Conservation (phyloP, 2,329 filamentous ascomycete species). For the Gyromitra esculenta region DNA sequence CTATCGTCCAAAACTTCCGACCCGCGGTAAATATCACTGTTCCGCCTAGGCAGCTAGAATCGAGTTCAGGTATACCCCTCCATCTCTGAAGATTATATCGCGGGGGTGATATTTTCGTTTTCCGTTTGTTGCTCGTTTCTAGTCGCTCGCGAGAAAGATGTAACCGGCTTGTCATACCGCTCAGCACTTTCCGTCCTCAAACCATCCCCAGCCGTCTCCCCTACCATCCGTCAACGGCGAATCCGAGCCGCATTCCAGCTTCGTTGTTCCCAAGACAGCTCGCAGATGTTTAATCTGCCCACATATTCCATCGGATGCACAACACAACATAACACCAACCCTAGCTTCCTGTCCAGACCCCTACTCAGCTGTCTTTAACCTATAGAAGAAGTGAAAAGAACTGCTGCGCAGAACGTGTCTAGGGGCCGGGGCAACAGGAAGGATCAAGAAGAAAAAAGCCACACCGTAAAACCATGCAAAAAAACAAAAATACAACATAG, state of each 20-base stretch:
- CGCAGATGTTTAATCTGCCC: constrained; percentile 13
- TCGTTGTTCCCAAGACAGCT: constrained; percentile 6
- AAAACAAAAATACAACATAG: constrained; percentile 35
- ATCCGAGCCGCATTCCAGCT: constrained; percentile 12
- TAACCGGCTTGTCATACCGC: constrained; percentile 43
- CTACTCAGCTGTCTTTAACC: constrained; percentile 24
- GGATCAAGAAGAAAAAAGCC: constrained; percentile 52
- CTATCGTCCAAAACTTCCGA: constrained; percentile 6
- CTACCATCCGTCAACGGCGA: constrained; percentile 6
- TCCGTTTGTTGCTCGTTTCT: constrained; percentile 27
- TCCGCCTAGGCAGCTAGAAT: constrained; percentile 10
- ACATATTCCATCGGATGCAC: constrained; percentile 41
- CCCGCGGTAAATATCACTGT: constrained; percentile 2
- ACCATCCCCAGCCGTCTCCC: constrained; percentile 28
- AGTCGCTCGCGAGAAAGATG: constrained; percentile 20
- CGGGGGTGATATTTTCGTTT: constrained; percentile 33
- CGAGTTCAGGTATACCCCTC: constrained; percentile 10
- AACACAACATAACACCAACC: constrained; percentile 46
- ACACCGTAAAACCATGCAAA: constrained; percentile 51
- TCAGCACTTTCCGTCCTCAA: constrained; percentile 11
- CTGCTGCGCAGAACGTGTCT: constrained; percentile 39
- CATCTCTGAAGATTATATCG: constrained; percentile 13
- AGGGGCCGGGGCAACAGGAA: constrained; percentile 43
- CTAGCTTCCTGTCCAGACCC: constrained; percentile 39
- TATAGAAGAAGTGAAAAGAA: constrained; percentile 40